These are phyloP conservation scores for Fusarium floridanum DNA, from an alignment of 2,329 filamentous ascomycete genomes.

Conservation along the genomic window DNA sequence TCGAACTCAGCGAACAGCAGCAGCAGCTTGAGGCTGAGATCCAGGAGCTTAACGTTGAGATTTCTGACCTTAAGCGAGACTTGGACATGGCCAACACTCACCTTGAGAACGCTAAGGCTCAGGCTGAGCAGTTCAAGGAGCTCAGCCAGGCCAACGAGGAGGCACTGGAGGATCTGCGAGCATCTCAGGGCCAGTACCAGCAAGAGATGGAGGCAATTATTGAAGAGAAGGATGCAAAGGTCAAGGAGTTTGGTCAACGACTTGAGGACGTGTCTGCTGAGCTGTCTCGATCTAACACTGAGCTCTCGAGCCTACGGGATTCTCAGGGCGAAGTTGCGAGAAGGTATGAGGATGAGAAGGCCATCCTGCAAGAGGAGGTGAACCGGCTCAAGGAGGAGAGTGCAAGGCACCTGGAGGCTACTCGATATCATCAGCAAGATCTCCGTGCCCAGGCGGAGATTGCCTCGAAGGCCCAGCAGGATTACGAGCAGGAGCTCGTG, in stretches of 20 bases:
- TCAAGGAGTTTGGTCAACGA: slow-evolving; percentile 85
- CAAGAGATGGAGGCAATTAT: slow-evolving; percentile 84
- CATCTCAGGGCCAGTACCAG: slow-evolving; percentile 87
- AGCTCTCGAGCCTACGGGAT: slow-evolving; percentile 84
- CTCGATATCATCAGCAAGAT: slow-evolving; percentile 89
- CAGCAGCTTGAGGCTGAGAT: slow-evolving; percentile 70
- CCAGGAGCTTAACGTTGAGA: slow-evolving; percentile 85
- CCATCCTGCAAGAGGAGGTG: slow-evolving; percentile 82
- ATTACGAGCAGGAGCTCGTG: slow-evolving; percentile 93
- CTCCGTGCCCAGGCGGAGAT: slow-evolving; percentile 94
- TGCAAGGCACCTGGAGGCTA: slow-evolving; percentile 81
- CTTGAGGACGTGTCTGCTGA: slow-evolving; percentile 87
- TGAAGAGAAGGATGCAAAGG: slow-evolving; percentile 81
- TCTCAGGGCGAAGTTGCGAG: slow-evolving; percentile 80
- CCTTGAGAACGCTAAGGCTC: slow-evolving; percentile 82
- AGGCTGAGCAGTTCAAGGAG: slow-evolving; percentile 88
- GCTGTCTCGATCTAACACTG: slow-evolving; percentile 82
- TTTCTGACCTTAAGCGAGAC: slow-evolving; percentile 88
- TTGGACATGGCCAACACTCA: slow-evolving; percentile 85
- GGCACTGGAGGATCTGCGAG: slow-evolving; percentile 81
- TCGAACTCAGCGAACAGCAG: slow-evolving; percentile 59
- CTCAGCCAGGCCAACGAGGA: slow-evolving; percentile 92
- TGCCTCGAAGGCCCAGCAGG: slow-evolving; percentile 90
- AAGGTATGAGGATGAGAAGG: slow-evolving; percentile 85
- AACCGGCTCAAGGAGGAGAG: slow-evolving; percentile 85